phyloP scores from a whole-genome alignment of 352 stramenopile genomes.

The Pilasporangium apinafurcum region DNA sequence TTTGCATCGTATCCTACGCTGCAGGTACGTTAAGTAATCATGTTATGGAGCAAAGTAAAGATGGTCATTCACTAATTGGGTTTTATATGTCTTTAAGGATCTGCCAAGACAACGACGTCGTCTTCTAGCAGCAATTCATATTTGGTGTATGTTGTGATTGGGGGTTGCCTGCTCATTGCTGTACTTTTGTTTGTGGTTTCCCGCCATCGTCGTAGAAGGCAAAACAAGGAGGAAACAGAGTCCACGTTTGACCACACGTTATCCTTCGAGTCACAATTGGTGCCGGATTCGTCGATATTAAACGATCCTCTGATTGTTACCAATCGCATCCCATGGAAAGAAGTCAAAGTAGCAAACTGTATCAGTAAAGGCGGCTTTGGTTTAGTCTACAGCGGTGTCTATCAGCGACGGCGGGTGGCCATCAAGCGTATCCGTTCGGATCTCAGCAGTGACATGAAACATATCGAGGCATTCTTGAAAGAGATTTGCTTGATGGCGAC shows the following conservation, averaged over 20 bases:
- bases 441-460: constrained; percentile 36
- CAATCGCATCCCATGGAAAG: constrained; percentile 54
- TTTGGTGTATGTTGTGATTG: constrained; percentile 33
- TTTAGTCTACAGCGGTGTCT: constrained; percentile 54
- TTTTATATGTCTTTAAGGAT: not conserved
- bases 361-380: constrained; percentile 63
- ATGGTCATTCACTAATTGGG: not conserved
- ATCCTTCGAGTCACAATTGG: constrained; percentile 51
- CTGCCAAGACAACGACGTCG: constrained; percentile 8
- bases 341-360: constrained; percentile 47
- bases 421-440: constrained; percentile 65
- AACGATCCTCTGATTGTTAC: constrained; percentile 60
- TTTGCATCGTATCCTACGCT: constrained; percentile 25
- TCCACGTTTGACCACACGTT: constrained; percentile 46
- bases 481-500: constrained; percentile 65
- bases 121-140: constrained; percentile 30
- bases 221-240: constrained; percentile 29
- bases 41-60: too few species aligned
- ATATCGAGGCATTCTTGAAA: constrained; percentile 52
- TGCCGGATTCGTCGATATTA: constrained; percentile 40
- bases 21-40: too few species aligned
- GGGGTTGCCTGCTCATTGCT: constrained; percentile 31
- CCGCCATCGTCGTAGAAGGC: constrained; percentile 26
- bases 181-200: constrained; percentile 42
- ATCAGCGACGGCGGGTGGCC: constrained; percentile 47